These are phyloP conservation scores for Globisporangium paddicum DNA, from an alignment of 352 stramenopile genomes.

Conservation along the genomic window DNA sequence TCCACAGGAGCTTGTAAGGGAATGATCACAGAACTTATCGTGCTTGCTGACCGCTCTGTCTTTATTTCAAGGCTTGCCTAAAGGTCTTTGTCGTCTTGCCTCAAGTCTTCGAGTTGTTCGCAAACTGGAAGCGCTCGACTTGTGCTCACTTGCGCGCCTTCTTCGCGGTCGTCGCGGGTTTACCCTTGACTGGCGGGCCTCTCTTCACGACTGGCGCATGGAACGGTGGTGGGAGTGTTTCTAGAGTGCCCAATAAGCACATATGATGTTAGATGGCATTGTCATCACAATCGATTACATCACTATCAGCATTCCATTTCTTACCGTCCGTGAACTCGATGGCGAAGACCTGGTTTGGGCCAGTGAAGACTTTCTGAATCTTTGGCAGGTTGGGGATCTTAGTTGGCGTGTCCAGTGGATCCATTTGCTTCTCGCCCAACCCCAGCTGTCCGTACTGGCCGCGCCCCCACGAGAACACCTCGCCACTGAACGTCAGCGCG, in stretches of 20 bases:
- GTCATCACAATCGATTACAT: too few relatives aligned
- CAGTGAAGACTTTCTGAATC: constrained; percentile 61
- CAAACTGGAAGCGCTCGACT: background rate
- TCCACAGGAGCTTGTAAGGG: too few relatives aligned
- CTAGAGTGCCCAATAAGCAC: constrained; percentile 19
- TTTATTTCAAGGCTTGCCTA: background rate
- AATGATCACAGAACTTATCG: too few relatives aligned
- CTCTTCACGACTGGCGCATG: constrained; percentile 1
- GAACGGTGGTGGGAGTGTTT: constrained; percentile 43
- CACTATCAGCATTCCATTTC: constrained; percentile 6
- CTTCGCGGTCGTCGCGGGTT: constrained; percentile 2
- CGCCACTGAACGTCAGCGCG: constrained; percentile 39
- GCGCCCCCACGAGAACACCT: constrained; percentile 72
- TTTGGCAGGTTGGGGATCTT: constrained; percentile 44
- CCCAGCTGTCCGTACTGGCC: constrained; percentile 69
- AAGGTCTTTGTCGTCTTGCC: background rate
- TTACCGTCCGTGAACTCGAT: constrained; percentile 73
- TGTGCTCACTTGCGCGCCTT: constrained; percentile 11
- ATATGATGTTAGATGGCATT: too few relatives aligned
- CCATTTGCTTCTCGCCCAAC: constrained; percentile 31
- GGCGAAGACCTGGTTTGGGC: constrained; percentile 73
- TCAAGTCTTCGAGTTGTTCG: background rate
- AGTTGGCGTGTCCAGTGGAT: constrained; percentile 36
- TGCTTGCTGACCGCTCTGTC: background rate
- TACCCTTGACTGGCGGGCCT: constrained; percentile 2